These are phyloP conservation scores for Malassezia caprae DNA, from an alignment of 1,284 basidiomycete genomes.

Conservation along the genomic window DNA sequence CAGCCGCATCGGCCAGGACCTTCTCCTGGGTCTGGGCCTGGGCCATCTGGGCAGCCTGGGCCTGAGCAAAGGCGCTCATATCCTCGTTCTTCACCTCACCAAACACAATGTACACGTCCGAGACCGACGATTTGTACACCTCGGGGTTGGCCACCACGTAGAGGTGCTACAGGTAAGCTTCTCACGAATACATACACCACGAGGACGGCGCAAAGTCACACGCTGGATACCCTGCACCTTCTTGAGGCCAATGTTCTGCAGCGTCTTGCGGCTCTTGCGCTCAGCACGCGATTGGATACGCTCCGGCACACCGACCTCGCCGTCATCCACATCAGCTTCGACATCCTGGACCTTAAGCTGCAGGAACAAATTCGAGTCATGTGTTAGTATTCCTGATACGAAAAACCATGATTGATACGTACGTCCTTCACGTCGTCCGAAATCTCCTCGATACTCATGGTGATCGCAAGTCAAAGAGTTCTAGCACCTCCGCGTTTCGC, in stretches of 20 bases:
- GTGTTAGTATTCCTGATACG: background rate
- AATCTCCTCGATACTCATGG: slow-evolving; percentile 69
- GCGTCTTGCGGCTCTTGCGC: slow-evolving; percentile 46
- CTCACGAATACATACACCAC: slow-evolving; percentile 61
- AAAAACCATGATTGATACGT: slow-evolving; percentile 49
- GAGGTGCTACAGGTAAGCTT: slow-evolving; percentile 57
- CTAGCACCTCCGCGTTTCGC: background rate
- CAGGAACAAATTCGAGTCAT: background rate
- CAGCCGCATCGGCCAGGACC: slow-evolving; percentile 18
- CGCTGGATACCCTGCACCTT: slow-evolving; percentile 83
- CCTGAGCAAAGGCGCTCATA: slow-evolving; percentile 71
- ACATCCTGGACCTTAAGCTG: slow-evolving; percentile 52
- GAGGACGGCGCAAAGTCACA: slow-evolving; percentile 84
- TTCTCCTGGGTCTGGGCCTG: slow-evolving; percentile 53
- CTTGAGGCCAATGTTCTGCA: slow-evolving; percentile 54
- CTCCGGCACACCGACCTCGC: slow-evolving; percentile 71
- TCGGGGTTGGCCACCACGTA: slow-evolving; percentile 88
- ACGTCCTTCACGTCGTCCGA: slow-evolving; percentile 55
- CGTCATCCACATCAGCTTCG: slow-evolving; percentile 54
- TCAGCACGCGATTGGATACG: slow-evolving; percentile 65
- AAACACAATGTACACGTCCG: slow-evolving; percentile 97
- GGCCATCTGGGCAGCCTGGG: slow-evolving; percentile 70
- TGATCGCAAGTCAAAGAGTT: slow-evolving; percentile 9
- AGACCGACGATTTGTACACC: slow-evolving; percentile 93
- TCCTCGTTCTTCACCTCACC: slow-evolving; percentile 97